Conservation (phyloP, 1,284 basidiomycete genomes). For the Moesziomyces antarcticus region DNA sequence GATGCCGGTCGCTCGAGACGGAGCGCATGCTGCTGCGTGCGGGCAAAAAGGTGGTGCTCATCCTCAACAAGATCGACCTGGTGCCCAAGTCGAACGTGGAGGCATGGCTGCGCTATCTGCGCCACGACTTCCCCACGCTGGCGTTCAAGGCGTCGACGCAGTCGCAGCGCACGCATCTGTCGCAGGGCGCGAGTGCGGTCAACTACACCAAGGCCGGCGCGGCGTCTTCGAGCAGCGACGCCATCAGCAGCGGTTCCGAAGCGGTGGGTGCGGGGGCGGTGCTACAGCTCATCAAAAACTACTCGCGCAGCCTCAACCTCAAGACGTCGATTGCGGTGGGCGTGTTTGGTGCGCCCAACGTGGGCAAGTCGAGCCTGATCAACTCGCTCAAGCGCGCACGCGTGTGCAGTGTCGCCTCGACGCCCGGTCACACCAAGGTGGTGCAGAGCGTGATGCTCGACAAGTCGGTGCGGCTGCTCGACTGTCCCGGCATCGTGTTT, state of each 20-base stretch:
- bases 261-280: conserved; percentile 73
- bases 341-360: conserved; percentile 96
- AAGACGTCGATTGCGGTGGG: conserved; percentile 77
- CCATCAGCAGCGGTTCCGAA: conserved; percentile 66
- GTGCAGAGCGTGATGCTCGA: conserved; percentile 94
- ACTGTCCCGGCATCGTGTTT: conserved; percentile 91
- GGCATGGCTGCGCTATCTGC: conserved; percentile 87
- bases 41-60: conserved; percentile 61
- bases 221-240: conserved; percentile 7
- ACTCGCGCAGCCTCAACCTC: conserved; percentile 71
- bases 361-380: conserved; percentile 94
- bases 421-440: conserved; percentile 92
- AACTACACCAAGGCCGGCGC: conserved; percentile 14
- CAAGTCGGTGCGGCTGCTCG: conserved; percentile 88
- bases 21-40: conserved; percentile 54
- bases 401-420: conserved; percentile 87
- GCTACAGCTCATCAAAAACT: conserved; percentile 89
- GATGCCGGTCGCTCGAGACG: conserved; percentile 71
- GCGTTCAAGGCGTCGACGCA: conserved; percentile 91
- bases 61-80: conserved; percentile 71
- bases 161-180: conserved; percentile 77
- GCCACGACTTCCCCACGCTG: conserved; percentile 90
- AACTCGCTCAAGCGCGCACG: conserved; percentile 84
- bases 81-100: conserved; percentile 89
- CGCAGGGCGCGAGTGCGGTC: conserved; percentile 41